Evolutionary conservation across 495 filamentous ascomycete species (phyloP), one percentile per base, ranked within the genome.

Genomic region (Melanomma pulvis-pyrius): DNA sequence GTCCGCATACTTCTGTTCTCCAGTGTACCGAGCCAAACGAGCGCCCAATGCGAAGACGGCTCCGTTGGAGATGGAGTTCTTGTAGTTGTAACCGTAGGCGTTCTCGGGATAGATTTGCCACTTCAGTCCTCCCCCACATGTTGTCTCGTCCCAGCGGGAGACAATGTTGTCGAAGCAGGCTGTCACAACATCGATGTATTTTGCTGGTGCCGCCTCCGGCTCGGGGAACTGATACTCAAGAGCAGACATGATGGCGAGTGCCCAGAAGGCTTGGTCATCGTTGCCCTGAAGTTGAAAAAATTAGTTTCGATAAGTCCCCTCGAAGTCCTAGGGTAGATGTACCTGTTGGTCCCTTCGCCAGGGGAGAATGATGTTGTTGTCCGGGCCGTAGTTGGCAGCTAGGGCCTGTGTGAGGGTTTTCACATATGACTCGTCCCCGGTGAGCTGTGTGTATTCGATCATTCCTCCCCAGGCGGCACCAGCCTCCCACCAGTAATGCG

Each of bases 241-340:
- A 0, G 90, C 91, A 7, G 88, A 80, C 60, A 96, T 85, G 54
- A 88, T 84, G 25, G 88, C 81, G 32, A 93, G 81, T 1, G 82
- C 88, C 92, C 92, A 96, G 73, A 93, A 93, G 17, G 88, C 87
- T 74, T 92, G 90, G 69, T 91, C 88, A 65, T 91, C 88, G 71
- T 91, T 91, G 1, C 88, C 88, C 64, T 71, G 57, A 19, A 26
- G n/a, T n/a, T 1, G 5, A 3, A 17, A 44, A 15, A 6, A 17
- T 44, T 15, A 44, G 39, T n/a, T 2, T 44, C 17, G 13, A 17
- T 21, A n/a, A 1, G 15, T 54, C 59, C 8, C 9, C 13, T 22
- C 29, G 30, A 1, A 34, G 8, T 7, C 15, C 24, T 5, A 9
- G 22, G n/a, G n/a, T n/a, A 51, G 15, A 50, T 61, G 8, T 51